Base-by-base conservation (phyloP, 2,329 filamentous ascomycete species). In the Diaporthe ampelina region DNA sequence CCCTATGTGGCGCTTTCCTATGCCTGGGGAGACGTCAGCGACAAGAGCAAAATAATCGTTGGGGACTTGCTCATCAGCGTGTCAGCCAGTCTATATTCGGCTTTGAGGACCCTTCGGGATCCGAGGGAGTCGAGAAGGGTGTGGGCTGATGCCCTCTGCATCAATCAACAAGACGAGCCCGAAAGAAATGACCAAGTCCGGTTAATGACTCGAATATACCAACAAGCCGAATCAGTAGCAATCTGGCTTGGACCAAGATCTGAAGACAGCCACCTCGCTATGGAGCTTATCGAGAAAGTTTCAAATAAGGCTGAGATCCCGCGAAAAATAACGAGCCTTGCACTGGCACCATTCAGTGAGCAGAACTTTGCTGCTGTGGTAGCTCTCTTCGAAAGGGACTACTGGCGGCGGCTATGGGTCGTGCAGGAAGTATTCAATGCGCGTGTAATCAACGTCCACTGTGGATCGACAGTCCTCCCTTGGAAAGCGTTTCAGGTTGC, bases 341-440 rank as follows among this genome's bases (percentile, higher is more conserved):
- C 65, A 4, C n/a, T 7, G 2, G 32, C 32, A 11, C 65, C 65
- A 3, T 35, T 54, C 52, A 37, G n/a, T 21, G 32, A 40, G 15
- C 7, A 29, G 10, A 2, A 43, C 0, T 26, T 69, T 29, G 65
- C 35, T 4, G 9, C 4, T 35, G 26, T 82, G 0, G 79, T 81
- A 10, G 57, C 76, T 2, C 74, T 84, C 0, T 84, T 84, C 32
- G 79, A 83, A 37, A 77, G 79, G 67, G 78, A 81, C 17, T 84
- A 84, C 74, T 84, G 82, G 82, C 77, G 73, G 13, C 75, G 83
- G 26, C 58, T 84, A 0, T 83, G 81, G 80, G 79, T 82, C 0
- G 78, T 82, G 6, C 81, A 81, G 68, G 81, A 82, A 70, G 76
- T 82, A 21, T 77, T 77, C 70, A 79, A 79, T 50, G 80, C 79